Evolutionary conservation across 106 monocot species (phyloP).

Genomic region (Platanthera guangdongensis): DNA sequence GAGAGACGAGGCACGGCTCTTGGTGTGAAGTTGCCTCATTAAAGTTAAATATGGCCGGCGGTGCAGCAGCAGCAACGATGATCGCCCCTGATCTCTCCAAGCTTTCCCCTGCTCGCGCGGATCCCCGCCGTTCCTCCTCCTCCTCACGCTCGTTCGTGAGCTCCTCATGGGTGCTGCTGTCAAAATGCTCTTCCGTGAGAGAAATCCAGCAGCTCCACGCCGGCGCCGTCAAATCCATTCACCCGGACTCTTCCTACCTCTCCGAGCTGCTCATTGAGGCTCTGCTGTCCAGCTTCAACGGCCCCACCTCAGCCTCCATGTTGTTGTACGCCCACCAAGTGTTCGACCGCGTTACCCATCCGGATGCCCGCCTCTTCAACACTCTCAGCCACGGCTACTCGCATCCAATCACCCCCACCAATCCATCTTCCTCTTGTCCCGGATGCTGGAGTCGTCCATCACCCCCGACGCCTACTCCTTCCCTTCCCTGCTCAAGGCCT

Average conservation of each 20-base stretch:
- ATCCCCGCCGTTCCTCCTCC: background rate
- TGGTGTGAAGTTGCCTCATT: too few relatives aligned
- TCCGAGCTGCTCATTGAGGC: conserved; percentile 50
- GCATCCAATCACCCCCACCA: conserved; percentile 27
- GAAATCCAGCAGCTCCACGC: conserved; percentile 67
- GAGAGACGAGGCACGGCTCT: too few relatives aligned
- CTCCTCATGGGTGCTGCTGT: background rate
- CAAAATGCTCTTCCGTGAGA: conserved; percentile 30
- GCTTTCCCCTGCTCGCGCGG: background rate
- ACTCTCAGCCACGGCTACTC: conserved; percentile 54
- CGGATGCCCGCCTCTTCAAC: conserved; percentile 53
- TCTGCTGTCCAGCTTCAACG: conserved; percentile 6
- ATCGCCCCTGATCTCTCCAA: background rate
- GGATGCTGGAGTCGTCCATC: conserved; percentile 28
- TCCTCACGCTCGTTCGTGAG: conserved; percentile 11
- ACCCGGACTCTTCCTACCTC: background rate
- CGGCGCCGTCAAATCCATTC: conserved; percentile 35
- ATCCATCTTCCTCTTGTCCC: conserved; percentile 34
- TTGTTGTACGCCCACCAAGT: conserved; percentile 39
- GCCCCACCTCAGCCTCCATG: conserved; percentile 14
- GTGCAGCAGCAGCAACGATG: too few relatives aligned
- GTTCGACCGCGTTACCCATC: conserved; percentile 49
- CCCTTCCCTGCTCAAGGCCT: conserved; percentile 70
- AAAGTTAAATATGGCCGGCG: too few relatives aligned
- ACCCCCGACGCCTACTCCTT: conserved; percentile 60